Evolutionary conservation across 2,329 filamentous ascomycete genomes (phyloP).

Genomic region (Fonsecaea erecta): DNA sequence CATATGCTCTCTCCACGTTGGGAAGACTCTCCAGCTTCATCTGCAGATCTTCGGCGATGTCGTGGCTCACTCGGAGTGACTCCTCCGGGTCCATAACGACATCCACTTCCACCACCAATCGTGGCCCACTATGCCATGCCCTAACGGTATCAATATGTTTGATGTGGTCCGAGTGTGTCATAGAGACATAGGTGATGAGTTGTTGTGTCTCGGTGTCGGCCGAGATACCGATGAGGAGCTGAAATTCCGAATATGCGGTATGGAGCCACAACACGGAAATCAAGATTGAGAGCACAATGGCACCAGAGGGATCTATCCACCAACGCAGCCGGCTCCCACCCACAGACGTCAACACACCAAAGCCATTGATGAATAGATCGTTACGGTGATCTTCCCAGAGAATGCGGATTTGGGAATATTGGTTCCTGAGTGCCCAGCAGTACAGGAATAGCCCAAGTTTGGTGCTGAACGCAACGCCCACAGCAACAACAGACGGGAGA

Average conservation of each 20-base stretch:
- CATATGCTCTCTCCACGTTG: conserved; percentile 90
- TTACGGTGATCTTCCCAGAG: conserved; percentile 98
- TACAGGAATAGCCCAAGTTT: conserved; percentile 86
- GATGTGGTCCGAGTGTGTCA: conserved; percentile 83
- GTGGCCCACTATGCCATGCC: conserved; percentile 85
- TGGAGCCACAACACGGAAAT: conserved; percentile 81
- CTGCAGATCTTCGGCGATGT: conserved; percentile 91
- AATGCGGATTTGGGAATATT: conserved; percentile 89
- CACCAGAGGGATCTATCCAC: conserved; percentile 95
- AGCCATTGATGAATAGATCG: conserved; percentile 94
- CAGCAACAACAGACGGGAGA: conserved; percentile 81
- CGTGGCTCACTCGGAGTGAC: conserved; percentile 78
- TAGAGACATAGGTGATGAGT: conserved; percentile 92
- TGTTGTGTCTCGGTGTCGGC: conserved; percentile 86
- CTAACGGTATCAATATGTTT: conserved; percentile 91
- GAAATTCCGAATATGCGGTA: conserved; percentile 86
- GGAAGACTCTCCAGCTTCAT: conserved; percentile 91
- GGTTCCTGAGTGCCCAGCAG: conserved; percentile 87
- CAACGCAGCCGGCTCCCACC: conserved; percentile 84
- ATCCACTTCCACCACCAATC: conserved; percentile 93
- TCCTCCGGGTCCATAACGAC: conserved; percentile 85
- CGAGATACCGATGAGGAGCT: conserved; percentile 86
- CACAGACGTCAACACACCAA: conserved; percentile 89
- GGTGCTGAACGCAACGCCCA: conserved; percentile 79
- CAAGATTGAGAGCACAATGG: conserved; percentile 77